phyloP scores from a whole-genome alignment of 2,329 filamentous ascomycete genomes.

The Colletotrichum neosansevieriae region DNA sequence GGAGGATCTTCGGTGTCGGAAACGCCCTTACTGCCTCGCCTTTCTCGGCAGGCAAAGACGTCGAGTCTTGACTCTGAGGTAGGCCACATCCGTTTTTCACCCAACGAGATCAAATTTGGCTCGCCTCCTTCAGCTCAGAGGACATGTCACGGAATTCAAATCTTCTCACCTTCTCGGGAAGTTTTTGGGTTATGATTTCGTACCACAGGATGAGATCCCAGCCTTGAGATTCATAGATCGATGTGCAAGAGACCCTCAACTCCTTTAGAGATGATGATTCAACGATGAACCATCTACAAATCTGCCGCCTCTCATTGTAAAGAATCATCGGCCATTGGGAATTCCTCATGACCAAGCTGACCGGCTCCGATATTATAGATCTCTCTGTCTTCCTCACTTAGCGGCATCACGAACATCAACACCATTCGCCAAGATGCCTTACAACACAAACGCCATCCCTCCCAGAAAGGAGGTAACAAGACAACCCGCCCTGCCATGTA shows the following conservation, averaged over 20 bases:
- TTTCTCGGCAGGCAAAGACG: slow-evolving; percentile 21
- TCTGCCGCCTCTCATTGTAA: too few species aligned
- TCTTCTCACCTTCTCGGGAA: too few species aligned
- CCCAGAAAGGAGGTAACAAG: slow-evolving; percentile 86
- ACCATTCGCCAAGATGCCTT: slow-evolving; percentile 74
- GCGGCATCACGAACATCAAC: not conserved
- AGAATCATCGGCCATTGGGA: too few species aligned
- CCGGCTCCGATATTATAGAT: slow-evolving; percentile 13
- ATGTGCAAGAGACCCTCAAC: too few species aligned
- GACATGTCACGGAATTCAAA: too few species aligned
- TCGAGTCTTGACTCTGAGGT: slow-evolving; percentile 11
- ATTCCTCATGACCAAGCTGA: slow-evolving; percentile 34
- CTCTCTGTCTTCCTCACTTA: not conserved
- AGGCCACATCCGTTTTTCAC: not conserved
- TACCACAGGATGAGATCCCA: too few species aligned
- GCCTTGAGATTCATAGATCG: too few species aligned
- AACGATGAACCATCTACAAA: too few species aligned
- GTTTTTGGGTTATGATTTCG: too few species aligned
- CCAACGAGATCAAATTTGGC: not conserved
- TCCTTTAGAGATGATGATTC: too few species aligned
- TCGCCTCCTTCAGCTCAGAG: not conserved
- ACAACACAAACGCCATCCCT: slow-evolving; percentile 87
- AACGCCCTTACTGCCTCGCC: slow-evolving; percentile 6
- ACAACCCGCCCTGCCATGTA: slow-evolving; percentile 86
- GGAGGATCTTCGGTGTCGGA: not conserved